Percentiles rank a stretch among this genome's conserved stretches.
Conservation (phyloP, 2,329 filamentous ascomycete genomes). For the Dactylonectria macrodidyma region DNA sequence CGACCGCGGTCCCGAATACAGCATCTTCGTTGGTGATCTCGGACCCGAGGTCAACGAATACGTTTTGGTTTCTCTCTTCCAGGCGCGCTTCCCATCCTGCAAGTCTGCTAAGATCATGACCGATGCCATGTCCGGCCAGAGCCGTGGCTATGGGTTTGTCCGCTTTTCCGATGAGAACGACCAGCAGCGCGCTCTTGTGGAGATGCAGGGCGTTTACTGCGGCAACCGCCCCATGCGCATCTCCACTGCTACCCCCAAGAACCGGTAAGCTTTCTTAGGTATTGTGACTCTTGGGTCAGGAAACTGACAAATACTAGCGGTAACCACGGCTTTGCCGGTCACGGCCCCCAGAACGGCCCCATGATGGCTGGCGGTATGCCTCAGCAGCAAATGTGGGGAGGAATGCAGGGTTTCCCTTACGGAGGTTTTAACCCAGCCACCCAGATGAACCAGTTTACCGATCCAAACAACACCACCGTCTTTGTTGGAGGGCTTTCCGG, state of each 20-base stretch:
- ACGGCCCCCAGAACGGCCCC: slow-evolving; percentile 61
- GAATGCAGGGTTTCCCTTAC: slow-evolving; percentile 54
- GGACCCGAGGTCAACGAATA: slow-evolving; percentile 99
- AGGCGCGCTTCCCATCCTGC: slow-evolving; percentile 95
- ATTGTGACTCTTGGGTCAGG: slow-evolving; percentile 4
- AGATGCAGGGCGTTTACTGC: slow-evolving; percentile 99
- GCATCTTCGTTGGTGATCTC: slow-evolving; percentile 97
- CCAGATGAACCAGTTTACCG: slow-evolving; percentile 98
- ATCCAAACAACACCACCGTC: slow-evolving; percentile 99
- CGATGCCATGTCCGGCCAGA: slow-evolving; percentile 97
- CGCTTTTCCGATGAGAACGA: slow-evolving; percentile 96
- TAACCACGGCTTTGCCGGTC: slow-evolving; percentile 57
- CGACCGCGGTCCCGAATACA: slow-evolving; percentile 95
- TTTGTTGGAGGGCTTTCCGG: slow-evolving; percentile 97
- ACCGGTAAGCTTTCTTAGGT: slow-evolving; percentile 65
- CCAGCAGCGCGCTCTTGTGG: slow-evolving; percentile 93
- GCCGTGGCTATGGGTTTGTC: slow-evolving; percentile 97
- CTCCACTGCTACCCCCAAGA: slow-evolving; percentile 97
- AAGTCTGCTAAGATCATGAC: slow-evolving; percentile 99
- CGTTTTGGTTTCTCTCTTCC: slow-evolving; percentile 96
- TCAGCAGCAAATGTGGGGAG: slow-evolving; percentile 61
- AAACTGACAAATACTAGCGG: slow-evolving; percentile 45
- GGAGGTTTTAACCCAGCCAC: slow-evolving; percentile 65
- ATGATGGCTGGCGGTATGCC: slow-evolving; percentile 63
- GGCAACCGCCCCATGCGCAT: slow-evolving; percentile 99